Base-by-base conservation (phyloP, 164 flowering plant genomes). In the Aristolochia contorta region DNA sequence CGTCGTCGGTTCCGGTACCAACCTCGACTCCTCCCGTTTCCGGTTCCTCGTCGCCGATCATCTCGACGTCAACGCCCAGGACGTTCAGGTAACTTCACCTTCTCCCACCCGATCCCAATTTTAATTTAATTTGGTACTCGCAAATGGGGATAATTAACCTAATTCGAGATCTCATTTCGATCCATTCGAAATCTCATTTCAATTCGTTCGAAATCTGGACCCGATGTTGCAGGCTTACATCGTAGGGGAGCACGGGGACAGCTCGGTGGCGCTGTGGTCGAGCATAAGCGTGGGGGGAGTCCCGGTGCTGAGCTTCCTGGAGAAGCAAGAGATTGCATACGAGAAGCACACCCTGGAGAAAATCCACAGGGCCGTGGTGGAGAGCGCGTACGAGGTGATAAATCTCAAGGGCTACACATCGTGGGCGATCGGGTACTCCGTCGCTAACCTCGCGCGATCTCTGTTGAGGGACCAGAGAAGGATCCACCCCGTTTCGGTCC, bases 181-280 rank as follows among this genome's bases (percentile, higher is more conserved):
- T n/a, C n/a, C n/a, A n/a, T n/a, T n/a, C n/a, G n/a, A n/a, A n/a
- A n/a, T 27, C 30, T 27, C 30, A 27, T 27, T 27, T 27, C 30
- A 27, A 27, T 27, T 27, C 5, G 5, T 27, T 27, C 30, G 30
- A 27, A 27, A 27, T 27, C 3, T 27, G 5, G n/a, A n/a, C n/a
- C n/a, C n/a, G n/a, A n/a, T n/a, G 30, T 5, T 78, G 23, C 84
- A 82, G 78, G 96, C 96, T 0, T 84, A 71, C 73, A 84, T 89
- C 0, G 81, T 89, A 0, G 96, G 96, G 9, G 96, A 86, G 68
- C 93, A 89, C n/a, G 96, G 96, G 0, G 93, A 86, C 73, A 84
- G 89, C 72, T 89, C 96, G 6, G 96, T 89, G 74, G 96, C 96
- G 0, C 69, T 89, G 45, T 89, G 96, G 96, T 89, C 96, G 10